Evolutionary conservation across 305 asterid species (phyloP).

Genomic region (Fraxinus xanthoxyloides): DNA sequence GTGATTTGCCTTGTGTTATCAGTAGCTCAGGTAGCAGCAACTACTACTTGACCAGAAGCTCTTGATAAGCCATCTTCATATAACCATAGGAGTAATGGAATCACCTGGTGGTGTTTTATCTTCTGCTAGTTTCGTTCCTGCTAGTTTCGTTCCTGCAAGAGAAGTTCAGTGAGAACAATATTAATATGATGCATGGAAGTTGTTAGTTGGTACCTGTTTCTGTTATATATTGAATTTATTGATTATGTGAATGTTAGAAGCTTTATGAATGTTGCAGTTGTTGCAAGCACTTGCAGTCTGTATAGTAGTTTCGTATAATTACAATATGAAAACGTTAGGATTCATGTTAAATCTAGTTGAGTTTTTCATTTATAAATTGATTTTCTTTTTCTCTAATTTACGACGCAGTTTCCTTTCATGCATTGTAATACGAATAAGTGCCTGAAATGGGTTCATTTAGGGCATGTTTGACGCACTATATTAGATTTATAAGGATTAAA

Average conservation of each 20-base stretch:
- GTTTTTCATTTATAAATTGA: background rate
- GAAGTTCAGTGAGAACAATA: background rate
- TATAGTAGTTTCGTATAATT: background rate
- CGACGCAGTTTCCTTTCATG: background rate
- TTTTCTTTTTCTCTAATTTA: too few species aligned
- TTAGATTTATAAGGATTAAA: background rate
- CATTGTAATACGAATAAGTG: background rate
- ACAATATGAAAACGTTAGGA: background rate
- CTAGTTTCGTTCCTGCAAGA: background rate
- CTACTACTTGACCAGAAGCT: background rate
- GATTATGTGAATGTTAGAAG: background rate
- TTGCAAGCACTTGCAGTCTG: background rate
- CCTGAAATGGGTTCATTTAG: background rate
- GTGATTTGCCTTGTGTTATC: slow-evolving; percentile 7
- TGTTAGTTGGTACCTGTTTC: background rate
- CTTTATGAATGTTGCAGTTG: background rate
- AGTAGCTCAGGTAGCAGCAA: background rate
- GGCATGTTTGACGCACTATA: background rate
- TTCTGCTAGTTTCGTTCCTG: background rate
- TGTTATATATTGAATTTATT: background rate
- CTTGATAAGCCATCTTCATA: background rate
- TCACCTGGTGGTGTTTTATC: background rate
- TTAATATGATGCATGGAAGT: background rate
- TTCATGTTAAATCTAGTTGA: background rate
- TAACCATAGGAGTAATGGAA: background rate